Evolutionary conservation across 768 basidiomycete species (phyloP).

Genomic region (Russula emetica): DNA sequence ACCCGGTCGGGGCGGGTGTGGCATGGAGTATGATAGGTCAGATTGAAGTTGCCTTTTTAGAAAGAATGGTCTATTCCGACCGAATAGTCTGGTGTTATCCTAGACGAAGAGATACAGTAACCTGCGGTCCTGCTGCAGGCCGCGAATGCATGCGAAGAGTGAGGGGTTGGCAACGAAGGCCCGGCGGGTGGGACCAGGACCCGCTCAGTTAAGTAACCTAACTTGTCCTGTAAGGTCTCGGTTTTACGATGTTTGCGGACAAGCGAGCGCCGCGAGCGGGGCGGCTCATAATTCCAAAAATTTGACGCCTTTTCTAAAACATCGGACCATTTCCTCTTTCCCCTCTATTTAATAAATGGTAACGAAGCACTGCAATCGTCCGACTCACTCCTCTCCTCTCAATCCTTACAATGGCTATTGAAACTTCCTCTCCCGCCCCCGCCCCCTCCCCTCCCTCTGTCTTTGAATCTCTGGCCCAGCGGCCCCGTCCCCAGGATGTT

Average conservation of each 20-base stretch:
- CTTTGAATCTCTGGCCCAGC: slow-evolving; percentile 27
- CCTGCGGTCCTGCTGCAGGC: background rate
- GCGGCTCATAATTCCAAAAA: background rate
- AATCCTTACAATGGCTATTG: slow-evolving; percentile 27
- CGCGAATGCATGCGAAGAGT: no score
- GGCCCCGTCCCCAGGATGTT: slow-evolving; percentile 28
- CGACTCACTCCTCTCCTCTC: background rate
- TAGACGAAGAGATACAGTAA: no score
- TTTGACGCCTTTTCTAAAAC: slow-evolving; percentile 25
- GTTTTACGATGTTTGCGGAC: slow-evolving; percentile 14
- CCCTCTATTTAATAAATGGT: slow-evolving; percentile 22
- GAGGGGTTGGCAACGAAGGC: no score
- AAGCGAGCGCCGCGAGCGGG: background rate
- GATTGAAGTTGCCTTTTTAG: background rate
- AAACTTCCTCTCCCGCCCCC: slow-evolving; percentile 10
- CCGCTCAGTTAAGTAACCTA: slow-evolving; percentile 24
- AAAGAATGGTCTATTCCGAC: background rate
- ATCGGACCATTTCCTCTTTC: slow-evolving; percentile 25
- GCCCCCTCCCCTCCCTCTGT: slow-evolving; percentile 15
- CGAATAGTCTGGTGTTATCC: background rate
- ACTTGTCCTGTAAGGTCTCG: slow-evolving; percentile 9
- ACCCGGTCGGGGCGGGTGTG: slow-evolving; percentile 21
- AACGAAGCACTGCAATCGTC: background rate
- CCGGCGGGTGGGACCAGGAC: background rate
- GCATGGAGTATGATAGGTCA: background rate